Base-by-base conservation (phyloP, 225 moss, liverwort and hornwort genomes). In the Lunularia cruciata region DNA sequence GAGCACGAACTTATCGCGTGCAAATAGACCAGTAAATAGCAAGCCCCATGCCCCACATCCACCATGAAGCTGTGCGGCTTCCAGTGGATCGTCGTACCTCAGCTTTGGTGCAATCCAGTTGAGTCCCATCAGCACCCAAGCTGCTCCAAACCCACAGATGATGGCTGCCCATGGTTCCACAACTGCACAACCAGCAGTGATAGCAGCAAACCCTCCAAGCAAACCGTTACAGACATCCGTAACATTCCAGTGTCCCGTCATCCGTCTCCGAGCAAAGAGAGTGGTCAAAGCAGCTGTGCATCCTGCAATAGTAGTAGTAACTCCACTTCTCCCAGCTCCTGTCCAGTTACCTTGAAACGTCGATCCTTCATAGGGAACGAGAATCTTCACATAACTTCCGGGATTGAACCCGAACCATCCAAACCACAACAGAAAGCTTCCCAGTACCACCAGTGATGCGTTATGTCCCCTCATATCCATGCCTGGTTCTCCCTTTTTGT, bases 361-460 rank as follows among this genome's bases (percentile, higher is more conserved):
- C 27, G 64, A 77, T 0, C 0, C 76, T 0, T 33, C 37, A 15
- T 83, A 90, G 6, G 77, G 35, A 4, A 25, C 0, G 56, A 72
- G 1, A 11, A 90, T 90, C 0, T 60, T 14, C 36, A 84, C 0
- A 4, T 37, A 90, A 34, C 86, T 86, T 4, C 90, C 90, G 3
- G 90, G 90, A 45, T 90, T 90, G 59, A 90, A 90, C 0, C 90
- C 90, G 58, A 84, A 90, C 90, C 90, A 90, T 8, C 90, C 90
- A 66, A 90, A 90, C 90, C 90, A 90, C 62, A 90, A 55, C 46
- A 90, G 36, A 12, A 90, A 90, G n/a, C 83, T 86, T 14, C 90
- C 90, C 40, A 90, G 23, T 26, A 90, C 90, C 19, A 90, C 90
- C 33, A 90, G 47, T 48, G 90, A 86, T 4, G 90, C 87, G 13